These are phyloP conservation scores for Umbelopsis ramanniana DNA, from an alignment of 192 early-diverging fungal species.

Conservation along the genomic window DNA sequence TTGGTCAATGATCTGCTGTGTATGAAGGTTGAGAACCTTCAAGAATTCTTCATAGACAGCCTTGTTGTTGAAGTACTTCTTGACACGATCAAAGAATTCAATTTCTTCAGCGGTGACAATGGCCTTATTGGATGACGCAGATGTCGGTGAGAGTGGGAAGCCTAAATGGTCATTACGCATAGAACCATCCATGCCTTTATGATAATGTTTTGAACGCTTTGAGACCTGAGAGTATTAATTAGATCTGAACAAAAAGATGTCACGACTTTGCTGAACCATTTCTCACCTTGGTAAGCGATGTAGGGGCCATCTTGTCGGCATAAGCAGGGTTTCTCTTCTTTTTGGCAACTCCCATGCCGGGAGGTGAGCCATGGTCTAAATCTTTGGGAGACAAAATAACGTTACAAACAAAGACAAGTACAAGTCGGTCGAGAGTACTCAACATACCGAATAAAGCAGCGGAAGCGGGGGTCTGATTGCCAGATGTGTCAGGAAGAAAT, in stretches of 20 bases:
- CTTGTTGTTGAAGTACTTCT: slow-evolving; percentile 84
- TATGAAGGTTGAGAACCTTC: slow-evolving; percentile 91
- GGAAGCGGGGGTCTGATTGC: slow-evolving; percentile 49
- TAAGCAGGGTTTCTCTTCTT: slow-evolving; percentile 3
- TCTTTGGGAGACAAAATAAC: not conserved
- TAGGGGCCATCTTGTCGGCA: not conserved
- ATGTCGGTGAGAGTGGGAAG: not conserved
- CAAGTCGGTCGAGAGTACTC: not conserved
- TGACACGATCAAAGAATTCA: slow-evolving; percentile 93
- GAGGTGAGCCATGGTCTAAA: slow-evolving; percentile 14
- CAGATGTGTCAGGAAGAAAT: slow-evolving; percentile 88
- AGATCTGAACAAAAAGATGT: not conserved
- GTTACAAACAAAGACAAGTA: not conserved
- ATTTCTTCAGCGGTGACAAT: slow-evolving; percentile 74
- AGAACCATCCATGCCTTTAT: slow-evolving; percentile 15
- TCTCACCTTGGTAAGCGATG: slow-evolving; percentile 12
- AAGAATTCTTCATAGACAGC: slow-evolving; percentile 92
- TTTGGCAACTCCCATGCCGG: not conserved
- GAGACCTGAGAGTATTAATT: slow-evolving; percentile 10
- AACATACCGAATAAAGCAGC: slow-evolving; percentile 41
- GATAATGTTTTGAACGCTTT: slow-evolving; percentile 21
- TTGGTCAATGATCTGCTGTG: slow-evolving; percentile 90
- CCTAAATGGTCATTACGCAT: slow-evolving; percentile 8
- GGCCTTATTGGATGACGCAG: slow-evolving; percentile 24
- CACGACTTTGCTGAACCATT: too few relatives aligned